Evolutionary conservation across 139 green algal genomes (phyloP), one percentile per base, ranked within the genome.

Genomic region (Microglena sp.): DNA sequence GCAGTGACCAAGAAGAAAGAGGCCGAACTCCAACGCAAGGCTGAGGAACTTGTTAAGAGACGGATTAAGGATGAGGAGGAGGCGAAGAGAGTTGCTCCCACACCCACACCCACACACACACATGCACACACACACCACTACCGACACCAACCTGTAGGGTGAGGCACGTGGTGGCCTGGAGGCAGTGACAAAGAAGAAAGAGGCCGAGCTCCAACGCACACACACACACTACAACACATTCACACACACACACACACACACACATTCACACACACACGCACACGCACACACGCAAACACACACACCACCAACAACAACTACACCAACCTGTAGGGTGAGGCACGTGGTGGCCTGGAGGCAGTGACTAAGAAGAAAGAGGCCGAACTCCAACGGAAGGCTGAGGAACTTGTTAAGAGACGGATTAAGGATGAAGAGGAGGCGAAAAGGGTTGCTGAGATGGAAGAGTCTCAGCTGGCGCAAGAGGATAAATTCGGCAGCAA

Each of bases 151-250:
- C 40, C 11, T 73, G 27, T 69, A 66, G n/a, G 80, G 83, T 34
- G 80, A 88, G 45, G 68, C 71, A 6, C 58, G 72, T 1, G 78
- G 83, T 4, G 80, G 83, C 1, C 73, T 90, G 34, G 70, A 77
- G 5, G 67, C 78, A 54, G 64, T 86, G 27, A 82, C 82, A 0
- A 62, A 67, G n/a, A 74, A 78, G 43, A 84, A 84, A 61, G 76
- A 87, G 69, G 75, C 81, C 43, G 69, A 88, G 66, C 72, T 87
- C n/a, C n/a, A n/a, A n/a, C n/a, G n/a, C n/a, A n/a, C n/a, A n/a
- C n/a, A n/a, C n/a, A n/a, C n/a, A n/a, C n/a, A n/a, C n/a, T n/a
- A n/a, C n/a, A n/a, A n/a, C n/a, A n/a, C n/a, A n/a, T n/a, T n/a
- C n/a, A n/a, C n/a, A n/a, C n/a, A n/a, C n/a, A n/a, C n/a, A n/a